These are phyloP conservation scores for Hortiboletus flavorubellus DNA, from an alignment of 768 basidiomycete genomes.

Conservation along the genomic window DNA sequence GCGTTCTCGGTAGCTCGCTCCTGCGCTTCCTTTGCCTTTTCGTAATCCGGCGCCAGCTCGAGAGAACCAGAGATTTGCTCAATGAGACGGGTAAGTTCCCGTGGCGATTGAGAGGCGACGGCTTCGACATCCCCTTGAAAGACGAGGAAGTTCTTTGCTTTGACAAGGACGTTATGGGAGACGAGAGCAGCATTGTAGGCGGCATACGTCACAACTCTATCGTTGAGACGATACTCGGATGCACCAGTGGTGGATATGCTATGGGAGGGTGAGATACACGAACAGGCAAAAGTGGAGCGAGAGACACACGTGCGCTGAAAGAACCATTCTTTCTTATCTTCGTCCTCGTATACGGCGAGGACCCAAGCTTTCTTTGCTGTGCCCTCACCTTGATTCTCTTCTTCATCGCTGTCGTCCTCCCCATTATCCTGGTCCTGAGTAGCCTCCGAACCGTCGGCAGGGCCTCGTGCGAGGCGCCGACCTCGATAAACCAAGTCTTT, in stretches of 20 bases:
- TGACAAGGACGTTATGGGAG: constrained; percentile 92
- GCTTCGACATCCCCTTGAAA: constrained; percentile 99
- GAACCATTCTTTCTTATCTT: constrained; percentile 73
- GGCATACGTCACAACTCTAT: constrained; percentile 75
- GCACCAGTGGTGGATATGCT: constrained; percentile 87
- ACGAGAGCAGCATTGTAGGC: constrained; percentile 87
- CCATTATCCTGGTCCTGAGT: constrained; percentile 44
- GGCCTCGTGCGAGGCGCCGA: constrained; percentile 56
- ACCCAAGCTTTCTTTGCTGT: constrained; percentile 96
- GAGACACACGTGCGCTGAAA: constrained; percentile 87
- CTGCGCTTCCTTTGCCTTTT: constrained; percentile 81
- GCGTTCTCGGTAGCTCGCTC: constrained; percentile 92
- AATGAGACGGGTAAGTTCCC: constrained; percentile 84
- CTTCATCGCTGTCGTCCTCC: constrained; percentile 46
- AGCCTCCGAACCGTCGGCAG: constrained; percentile 41
- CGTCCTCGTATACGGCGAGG: constrained; percentile 83
- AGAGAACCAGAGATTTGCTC: constrained; percentile 96
- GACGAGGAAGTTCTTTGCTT: constrained; percentile 98
- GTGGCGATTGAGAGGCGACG: constrained; percentile 90
- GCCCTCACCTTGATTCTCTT: constrained; percentile 63
- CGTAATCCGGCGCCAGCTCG: constrained; percentile 86
- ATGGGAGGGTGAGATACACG: neutral
- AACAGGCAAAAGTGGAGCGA: neutral
- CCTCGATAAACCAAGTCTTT: constrained; percentile 97
- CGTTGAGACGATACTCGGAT: constrained; percentile 90